Base-by-base conservation (phyloP, 345 rosid genomes). In the Syzygium grande region DNA sequence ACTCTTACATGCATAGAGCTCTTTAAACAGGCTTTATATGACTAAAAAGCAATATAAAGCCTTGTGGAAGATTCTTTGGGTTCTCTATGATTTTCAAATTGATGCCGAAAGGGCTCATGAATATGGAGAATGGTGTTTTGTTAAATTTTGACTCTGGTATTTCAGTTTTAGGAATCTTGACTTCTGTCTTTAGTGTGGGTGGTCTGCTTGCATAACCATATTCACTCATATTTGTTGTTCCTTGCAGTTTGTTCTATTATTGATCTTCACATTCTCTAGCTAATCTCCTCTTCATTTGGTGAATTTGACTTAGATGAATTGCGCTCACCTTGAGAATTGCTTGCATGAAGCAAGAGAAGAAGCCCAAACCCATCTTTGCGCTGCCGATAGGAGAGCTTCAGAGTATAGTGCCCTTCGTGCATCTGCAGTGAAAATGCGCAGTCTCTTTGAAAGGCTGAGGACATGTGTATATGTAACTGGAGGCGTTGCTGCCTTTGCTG, bases 281-380 rank as follows among this genome's bases (percentile, higher is more conserved):
- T 73, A 73, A 73, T 73, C n/a, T 5, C 29, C 63, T 84, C 41
- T 49, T 41, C 80, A 27, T 52, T 78, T 38, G 54, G 54, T 17
- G n/a, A 51, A 87, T 63, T 77, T 86, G 87, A 83, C 51, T 92
- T 94, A 98, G 99, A 96, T 98, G 98, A 98, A 98, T 86, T 95
- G 99, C 90, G 99, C 96, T 63, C 99, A 95, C 94, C 92, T 98
- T 91, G 99, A 98, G 92, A 98, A 95, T 89, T 95, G 98, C 91
- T 93, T 98, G 92, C 99, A 98, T 91, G 99, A 98, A 91, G 99
- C 98, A 89, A 96, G 99, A 91, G 96, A 98, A 91, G 99, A 97
- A 92, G 99, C 98, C 54, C 99, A 98, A 88, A 97, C 98, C 86
- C 95, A 96, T 92, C 98, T 96, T 15, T 98, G 98, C 90, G 98